Conservation (phyloP, 495 filamentous ascomycete species). For the Choiromyces venosus region DNA sequence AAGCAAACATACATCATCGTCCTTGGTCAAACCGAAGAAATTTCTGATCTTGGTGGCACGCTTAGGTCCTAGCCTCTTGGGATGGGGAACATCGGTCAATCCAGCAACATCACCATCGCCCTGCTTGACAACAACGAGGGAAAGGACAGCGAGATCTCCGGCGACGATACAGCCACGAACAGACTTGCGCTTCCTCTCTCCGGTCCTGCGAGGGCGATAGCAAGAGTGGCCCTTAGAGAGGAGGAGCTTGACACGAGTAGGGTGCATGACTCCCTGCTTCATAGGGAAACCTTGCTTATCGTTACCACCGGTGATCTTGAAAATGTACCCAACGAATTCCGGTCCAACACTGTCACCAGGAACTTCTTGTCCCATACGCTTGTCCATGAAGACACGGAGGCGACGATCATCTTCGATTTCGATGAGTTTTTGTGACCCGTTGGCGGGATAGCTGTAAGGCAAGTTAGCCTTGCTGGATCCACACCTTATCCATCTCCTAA, state of each 20-base stretch:
- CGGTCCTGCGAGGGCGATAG: conserved; percentile 94
- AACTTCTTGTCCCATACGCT: conserved; percentile 97
- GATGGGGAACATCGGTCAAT: conserved; percentile 91
- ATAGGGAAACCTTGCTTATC: conserved; percentile 99
- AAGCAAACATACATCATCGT: conserved; percentile 89
- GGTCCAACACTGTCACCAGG: conserved; percentile 87
- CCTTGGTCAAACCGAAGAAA: conserved; percentile 98
- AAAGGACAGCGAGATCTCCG: conserved; percentile 87
- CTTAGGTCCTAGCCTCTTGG: conserved; percentile 98
- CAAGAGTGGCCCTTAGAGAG: conserved; percentile 90
- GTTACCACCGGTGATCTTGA: conserved; percentile 98
- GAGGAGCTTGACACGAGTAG: conserved; percentile 92
- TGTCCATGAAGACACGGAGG: conserved; percentile 78
- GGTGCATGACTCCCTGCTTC: conserved; percentile 99
- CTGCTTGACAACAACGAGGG: conserved; percentile 93
- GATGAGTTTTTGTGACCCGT: conserved; percentile 98
- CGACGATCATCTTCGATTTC: conserved; percentile 98
- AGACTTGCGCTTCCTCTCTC: conserved; percentile 98
- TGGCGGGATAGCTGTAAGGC: conserved; percentile 61
- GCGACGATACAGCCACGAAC: conserved; percentile 97
- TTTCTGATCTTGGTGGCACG: conserved; percentile 97
- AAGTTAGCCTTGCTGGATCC: conserved; percentile 20
- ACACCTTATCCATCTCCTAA: neutral
- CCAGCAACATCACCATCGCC: conserved; percentile 89
- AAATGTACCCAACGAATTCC: conserved; percentile 98